Evolutionary conservation across 2,329 filamentous ascomycete species (phyloP).

Genomic region (Macrophomina phaseolina): DNA sequence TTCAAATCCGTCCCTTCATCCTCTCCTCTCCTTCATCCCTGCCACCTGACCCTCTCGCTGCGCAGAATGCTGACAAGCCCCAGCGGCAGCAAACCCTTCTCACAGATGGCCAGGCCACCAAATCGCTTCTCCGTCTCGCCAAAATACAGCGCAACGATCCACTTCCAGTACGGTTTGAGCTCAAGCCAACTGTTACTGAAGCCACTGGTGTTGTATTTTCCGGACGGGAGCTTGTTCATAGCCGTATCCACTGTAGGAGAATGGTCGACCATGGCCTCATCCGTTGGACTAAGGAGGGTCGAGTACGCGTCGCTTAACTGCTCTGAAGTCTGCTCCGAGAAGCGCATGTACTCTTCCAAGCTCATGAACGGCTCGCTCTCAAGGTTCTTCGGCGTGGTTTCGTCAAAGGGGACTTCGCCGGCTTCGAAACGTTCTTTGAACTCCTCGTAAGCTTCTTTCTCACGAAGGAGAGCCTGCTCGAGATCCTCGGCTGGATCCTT

Average conservation of each 20-base stretch:
- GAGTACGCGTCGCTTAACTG: conserved; percentile 46
- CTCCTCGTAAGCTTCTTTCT: conserved; percentile 44
- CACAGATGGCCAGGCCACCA: conserved; percentile 49
- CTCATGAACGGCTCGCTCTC: conserved; percentile 50
- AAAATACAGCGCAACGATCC: conserved; percentile 51
- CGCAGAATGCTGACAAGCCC: conserved; percentile 47
- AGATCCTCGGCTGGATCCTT: conserved; percentile 30
- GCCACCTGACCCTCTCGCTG: conserved; percentile 47
- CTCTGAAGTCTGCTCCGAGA: conserved; percentile 49
- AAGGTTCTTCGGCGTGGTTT: conserved; percentile 33
- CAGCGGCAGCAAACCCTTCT: conserved; percentile 49
- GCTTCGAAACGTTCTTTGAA: conserved; percentile 39
- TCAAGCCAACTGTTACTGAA: conserved; percentile 9
- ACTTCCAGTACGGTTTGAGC: conserved; percentile 51
- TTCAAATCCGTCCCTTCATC: not conserved
- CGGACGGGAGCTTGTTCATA: conserved; percentile 30
- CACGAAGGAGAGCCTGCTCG: conserved; percentile 33
- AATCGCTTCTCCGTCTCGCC: conserved; percentile 48
- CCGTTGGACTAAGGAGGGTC: conserved; percentile 39
- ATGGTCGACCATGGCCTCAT: not conserved
- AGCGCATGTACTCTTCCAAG: conserved; percentile 52
- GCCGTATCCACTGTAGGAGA: conserved; percentile 31
- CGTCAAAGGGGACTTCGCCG: conserved; percentile 26
- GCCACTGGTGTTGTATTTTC: conserved; percentile 29
- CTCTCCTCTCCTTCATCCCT: conserved; percentile 37